phyloP scores from a whole-genome alignment of 179 eudicot genomes.

The Silene vulgaris region DNA sequence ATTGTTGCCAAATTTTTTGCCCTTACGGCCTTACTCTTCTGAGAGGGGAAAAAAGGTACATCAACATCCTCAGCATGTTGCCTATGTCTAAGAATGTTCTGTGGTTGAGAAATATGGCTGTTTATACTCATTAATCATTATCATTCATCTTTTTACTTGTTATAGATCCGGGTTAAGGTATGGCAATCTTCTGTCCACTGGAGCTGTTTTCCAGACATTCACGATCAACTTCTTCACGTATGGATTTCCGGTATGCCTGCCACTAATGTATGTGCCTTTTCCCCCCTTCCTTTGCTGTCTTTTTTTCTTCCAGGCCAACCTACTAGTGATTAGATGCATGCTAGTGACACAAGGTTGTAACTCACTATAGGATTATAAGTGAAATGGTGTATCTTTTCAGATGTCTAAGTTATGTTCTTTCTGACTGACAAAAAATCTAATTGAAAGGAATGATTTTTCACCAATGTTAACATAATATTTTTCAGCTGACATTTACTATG shows the following conservation, averaged over 20 bases:
- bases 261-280: constrained; percentile 17
- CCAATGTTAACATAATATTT: neutral
- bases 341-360: neutral
- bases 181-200: constrained; percentile 58
- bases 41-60: neutral
- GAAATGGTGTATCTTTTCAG: neutral
- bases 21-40: neutral
- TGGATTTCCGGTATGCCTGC: constrained; percentile 71
- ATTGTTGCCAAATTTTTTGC: neutral
- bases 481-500: neutral
- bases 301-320: neutral
- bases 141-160: constrained; percentile 11
- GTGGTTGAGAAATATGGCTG: neutral
- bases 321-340: neutral
- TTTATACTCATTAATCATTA: neutral
- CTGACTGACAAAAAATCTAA: neutral
- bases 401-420: neutral
- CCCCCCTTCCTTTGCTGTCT: constrained; percentile 4
- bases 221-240: constrained; percentile 92
- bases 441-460: neutral
- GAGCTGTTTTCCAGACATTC: constrained; percentile 63
- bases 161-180: constrained; percentile 74
- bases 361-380: neutral
- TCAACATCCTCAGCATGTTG: neutral
- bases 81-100: constrained; percentile 3